Evolutionary conservation across 352 stramenopile species (phyloP).

Genomic region (Pythium phragmitis): DNA sequence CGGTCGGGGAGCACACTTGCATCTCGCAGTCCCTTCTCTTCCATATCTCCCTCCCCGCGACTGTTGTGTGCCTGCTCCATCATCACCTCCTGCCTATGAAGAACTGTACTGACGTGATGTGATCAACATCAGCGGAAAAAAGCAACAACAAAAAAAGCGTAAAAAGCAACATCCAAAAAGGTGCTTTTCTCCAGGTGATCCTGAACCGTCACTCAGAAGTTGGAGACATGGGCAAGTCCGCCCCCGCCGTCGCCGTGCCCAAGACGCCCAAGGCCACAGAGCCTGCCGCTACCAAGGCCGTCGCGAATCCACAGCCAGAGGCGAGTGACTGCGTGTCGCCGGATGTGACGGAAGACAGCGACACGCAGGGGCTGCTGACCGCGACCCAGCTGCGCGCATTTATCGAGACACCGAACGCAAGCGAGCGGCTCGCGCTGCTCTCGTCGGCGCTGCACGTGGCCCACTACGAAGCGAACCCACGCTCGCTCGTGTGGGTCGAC

Average conservation of each 20-base stretch:
- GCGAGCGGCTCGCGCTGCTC: conserved; percentile 35
- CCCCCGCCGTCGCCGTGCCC: neutral
- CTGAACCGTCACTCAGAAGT: conserved; percentile 1
- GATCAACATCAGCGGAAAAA: too few species aligned
- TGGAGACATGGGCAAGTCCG: conserved; percentile 16
- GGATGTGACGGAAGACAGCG: neutral
- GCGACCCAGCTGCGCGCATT: conserved; percentile 37
- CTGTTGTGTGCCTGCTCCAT: neutral
- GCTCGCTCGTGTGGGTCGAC: conserved; percentile 52
- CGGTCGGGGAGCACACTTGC: conserved; percentile 21
- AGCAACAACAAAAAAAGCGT: neutral
- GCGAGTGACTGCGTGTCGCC: neutral
- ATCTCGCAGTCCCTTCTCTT: conserved; percentile 23
- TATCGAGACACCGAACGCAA: conserved; percentile 19
- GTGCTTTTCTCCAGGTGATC: conserved; percentile 15
- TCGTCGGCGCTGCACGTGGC: conserved; percentile 41
- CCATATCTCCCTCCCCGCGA: conserved; percentile 17
- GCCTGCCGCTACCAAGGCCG: neutral
- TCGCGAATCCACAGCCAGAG: neutral
- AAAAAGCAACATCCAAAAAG: conserved; percentile 2
- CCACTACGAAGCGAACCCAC: conserved; percentile 53
- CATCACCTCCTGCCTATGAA: neutral
- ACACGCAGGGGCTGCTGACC: conserved; percentile 30
- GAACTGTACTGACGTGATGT: too few species aligned
- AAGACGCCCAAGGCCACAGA: conserved; percentile 21